Conservation (phyloP, 2,329 filamentous ascomycete genomes). For the Penicillium sp. region DNA sequence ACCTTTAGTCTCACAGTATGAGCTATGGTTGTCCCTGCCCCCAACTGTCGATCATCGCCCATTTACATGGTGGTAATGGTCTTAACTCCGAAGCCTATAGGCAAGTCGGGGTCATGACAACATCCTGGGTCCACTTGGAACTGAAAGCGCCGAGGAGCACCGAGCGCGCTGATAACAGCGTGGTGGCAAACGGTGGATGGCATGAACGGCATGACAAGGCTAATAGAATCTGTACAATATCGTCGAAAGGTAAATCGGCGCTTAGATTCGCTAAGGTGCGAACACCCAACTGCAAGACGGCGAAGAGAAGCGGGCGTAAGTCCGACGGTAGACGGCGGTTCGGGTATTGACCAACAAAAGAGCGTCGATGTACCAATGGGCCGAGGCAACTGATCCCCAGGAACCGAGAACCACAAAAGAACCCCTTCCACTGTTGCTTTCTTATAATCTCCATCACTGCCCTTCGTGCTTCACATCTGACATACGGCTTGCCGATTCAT, state of each 20-base stretch:
- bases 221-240: not conserved
- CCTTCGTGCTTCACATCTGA: not conserved
- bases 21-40: not conserved
- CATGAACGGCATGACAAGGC: not conserved
- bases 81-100: not conserved
- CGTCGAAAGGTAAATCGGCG: not conserved
- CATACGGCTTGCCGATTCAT: not conserved
- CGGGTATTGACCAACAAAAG: conserved; percentile 12
- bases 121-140: not conserved
- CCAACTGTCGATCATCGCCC: not conserved
- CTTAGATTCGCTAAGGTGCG: not conserved
- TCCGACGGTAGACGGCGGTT: conserved; percentile 3
- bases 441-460: not conserved
- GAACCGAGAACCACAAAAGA: conserved; percentile 13
- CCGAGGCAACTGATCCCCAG: conserved; percentile 20
- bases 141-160: not conserved
- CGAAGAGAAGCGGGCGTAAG: not conserved
- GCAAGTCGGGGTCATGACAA: not conserved
- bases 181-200: not conserved
- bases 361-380: not conserved
- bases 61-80: not conserved
- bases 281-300: not conserved
- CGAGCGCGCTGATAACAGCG: not conserved
- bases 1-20: not conserved
- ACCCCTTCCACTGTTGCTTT: not conserved